Evolutionary conservation across 1,139 yeast species (phyloP).

Genomic region (Komagataea norvegica): DNA sequence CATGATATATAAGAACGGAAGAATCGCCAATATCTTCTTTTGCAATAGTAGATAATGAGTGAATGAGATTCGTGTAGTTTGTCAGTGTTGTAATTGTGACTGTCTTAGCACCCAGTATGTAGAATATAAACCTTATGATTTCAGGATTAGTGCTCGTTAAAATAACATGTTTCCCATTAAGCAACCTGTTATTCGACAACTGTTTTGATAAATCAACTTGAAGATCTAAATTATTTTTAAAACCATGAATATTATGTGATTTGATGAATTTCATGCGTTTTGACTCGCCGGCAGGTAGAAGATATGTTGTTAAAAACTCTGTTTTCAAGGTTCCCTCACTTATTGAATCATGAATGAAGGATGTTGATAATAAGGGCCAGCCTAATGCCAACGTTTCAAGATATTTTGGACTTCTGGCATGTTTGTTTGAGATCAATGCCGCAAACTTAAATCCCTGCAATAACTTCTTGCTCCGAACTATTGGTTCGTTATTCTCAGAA

Average conservation of each 20-base stretch:
- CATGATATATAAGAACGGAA: slow-evolving; percentile 18
- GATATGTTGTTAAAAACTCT: slow-evolving; percentile 46
- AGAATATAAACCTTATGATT: slow-evolving; percentile 42
- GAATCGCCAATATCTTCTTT: neutral
- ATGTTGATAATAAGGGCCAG: slow-evolving; percentile 76
- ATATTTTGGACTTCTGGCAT: slow-evolving; percentile 68
- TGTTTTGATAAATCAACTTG: slow-evolving; percentile 34
- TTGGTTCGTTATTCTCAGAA: neutral
- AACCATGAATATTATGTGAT: slow-evolving; percentile 38
- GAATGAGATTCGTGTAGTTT: slow-evolving; percentile 13
- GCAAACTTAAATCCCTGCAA: slow-evolving; percentile 41
- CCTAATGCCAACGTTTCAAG: slow-evolving; percentile 82
- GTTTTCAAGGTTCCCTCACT: slow-evolving; percentile 26
- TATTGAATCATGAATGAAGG: slow-evolving; percentile 54
- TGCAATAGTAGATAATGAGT: slow-evolving; percentile 2
- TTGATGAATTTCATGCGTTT: slow-evolving; percentile 10
- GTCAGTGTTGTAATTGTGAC: slow-evolving; percentile 17
- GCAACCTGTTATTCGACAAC: slow-evolving; percentile 36
- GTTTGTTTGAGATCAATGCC: slow-evolving; percentile 57
- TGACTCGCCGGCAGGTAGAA: slow-evolving; percentile 67
- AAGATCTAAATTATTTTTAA: slow-evolving; percentile 31
- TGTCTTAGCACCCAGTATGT: slow-evolving; percentile 42
- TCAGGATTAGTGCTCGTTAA: slow-evolving; percentile 32
- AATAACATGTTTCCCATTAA: slow-evolving; percentile 33
- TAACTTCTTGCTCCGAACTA: slow-evolving; percentile 11